Base-by-base conservation (phyloP, 176 grass and related monocot genomes). In the Cymbopogon citratus region DNA sequence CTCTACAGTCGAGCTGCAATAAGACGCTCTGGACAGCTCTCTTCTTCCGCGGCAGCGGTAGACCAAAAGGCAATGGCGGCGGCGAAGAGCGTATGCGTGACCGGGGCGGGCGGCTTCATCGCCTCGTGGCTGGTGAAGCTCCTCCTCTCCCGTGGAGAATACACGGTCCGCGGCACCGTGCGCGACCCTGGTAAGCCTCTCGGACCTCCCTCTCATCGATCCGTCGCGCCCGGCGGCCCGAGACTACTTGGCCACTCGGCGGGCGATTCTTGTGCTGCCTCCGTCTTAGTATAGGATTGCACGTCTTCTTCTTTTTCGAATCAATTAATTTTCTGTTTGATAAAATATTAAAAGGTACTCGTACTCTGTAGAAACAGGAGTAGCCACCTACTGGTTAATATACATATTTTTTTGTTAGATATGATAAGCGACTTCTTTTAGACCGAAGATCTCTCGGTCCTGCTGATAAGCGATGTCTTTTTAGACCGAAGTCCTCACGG, bases 41-140 rank as follows among this genome's bases (percentile, higher is more conserved):
- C 59, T 65, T 78, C 24, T 5, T 29, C 40, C 2, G 39, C 57
- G 41, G 25, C 24, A 33, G 61, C 36, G 51, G 21, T 49, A 31
- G 44, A 71, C 35, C 63, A 16, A n/a, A 39, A 70, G 27, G 21
- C 21, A 15, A 45, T 23, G 60, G 80, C 51, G 41, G 57, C 67
- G 80, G 83, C 25, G 84, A 80, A 36, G 71, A 78, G 84, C 54
- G 85, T 97, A 76, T 97, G 94, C 81, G 94, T 97, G 75, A 93
- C 89, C 74, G 94, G 89, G 36, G 94, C 94, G 1, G 89, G 91
- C 24, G 91, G 94, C 24, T 97, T 97, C 71, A 14, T 87, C 31
- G 94, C 91, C 18, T 91, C 94, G 12, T 94, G 82, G 87, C 89
- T 91, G 3, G 87, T 97, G n/a, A 88, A 97, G 87, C 89, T 94